phyloP scores from a whole-genome alignment of 164 flowering plant genomes.

The Warburgia ugandensis region DNA sequence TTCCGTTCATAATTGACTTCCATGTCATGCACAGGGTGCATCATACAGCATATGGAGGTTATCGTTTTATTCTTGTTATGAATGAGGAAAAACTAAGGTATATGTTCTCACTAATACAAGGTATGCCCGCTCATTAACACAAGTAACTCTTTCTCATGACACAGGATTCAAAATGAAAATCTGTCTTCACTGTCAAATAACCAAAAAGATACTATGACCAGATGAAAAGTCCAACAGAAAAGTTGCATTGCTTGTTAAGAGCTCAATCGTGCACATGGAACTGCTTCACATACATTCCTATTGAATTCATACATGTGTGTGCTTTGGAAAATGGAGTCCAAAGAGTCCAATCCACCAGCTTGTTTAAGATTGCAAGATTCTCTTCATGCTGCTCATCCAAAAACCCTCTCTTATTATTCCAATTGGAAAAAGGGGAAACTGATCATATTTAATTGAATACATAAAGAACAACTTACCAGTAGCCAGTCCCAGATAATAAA shows the following conservation, averaged over 20 bases:
- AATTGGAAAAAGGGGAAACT: not conserved
- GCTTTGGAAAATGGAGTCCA: not conserved
- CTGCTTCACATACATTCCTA: not conserved
- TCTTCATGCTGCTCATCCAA: constrained; percentile 67
- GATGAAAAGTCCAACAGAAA: no score
- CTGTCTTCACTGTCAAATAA: no score
- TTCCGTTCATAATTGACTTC: constrained; percentile 81
- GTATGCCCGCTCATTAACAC: no score
- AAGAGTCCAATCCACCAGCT: constrained; percentile 40
- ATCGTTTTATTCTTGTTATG: not conserved
- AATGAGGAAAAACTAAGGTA: no score
- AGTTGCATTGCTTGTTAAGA: no score
- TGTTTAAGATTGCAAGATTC: constrained; percentile 48
- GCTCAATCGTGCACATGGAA: no score
- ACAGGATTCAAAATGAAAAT: no score
- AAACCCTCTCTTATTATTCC: not conserved
- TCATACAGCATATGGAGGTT: not conserved
- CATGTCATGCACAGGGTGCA: constrained; percentile 48
- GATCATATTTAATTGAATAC: not conserved
- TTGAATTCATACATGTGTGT: not conserved
- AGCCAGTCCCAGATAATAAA: no score
- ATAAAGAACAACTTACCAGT: not conserved
- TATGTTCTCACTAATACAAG: no score
- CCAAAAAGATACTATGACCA: no score
- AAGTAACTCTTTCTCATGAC: no score